These are phyloP conservation scores for Saccharomyces hybrid DNA, from an alignment of 1,139 yeast species.

Conservation along the genomic window DNA sequence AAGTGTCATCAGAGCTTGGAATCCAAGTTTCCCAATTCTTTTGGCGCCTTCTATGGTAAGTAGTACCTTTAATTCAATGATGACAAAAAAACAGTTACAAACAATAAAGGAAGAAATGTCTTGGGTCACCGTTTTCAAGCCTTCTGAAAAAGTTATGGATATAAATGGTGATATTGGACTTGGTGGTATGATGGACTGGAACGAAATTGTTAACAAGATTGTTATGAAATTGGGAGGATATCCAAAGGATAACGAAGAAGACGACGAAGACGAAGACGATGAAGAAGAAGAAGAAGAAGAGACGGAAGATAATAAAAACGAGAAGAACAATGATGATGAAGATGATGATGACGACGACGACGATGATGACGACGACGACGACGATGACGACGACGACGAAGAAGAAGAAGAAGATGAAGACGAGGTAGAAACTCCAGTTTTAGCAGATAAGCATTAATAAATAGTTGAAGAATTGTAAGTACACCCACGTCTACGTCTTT, in stretches of 20 bases:
- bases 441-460: neutral
- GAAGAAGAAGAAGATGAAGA: slow-evolving; percentile 29
- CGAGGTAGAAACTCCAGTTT: neutral
- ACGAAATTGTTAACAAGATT: slow-evolving; percentile 78
- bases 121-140: slow-evolving; percentile 73
- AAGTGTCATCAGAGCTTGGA: slow-evolving; percentile 84
- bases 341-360: slow-evolving; percentile 40
- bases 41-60: slow-evolving; percentile 98
- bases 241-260: slow-evolving; percentile 79
- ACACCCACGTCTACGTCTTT: neutral
- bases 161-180: slow-evolving; percentile 86
- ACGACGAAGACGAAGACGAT: slow-evolving; percentile 59
- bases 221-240: slow-evolving; percentile 81
- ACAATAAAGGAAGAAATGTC: slow-evolving; percentile 54
- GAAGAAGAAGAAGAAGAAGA: slow-evolving; percentile 39
- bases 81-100: slow-evolving; percentile 72
- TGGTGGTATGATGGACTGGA: slow-evolving; percentile 94
- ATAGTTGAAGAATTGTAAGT: neutral
- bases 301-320: slow-evolving; percentile 32
- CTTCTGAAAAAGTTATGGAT: slow-evolving; percentile 88
- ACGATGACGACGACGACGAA: slow-evolving; percentile 37
- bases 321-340: slow-evolving; percentile 33
- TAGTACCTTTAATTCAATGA: slow-evolving; percentile 88
- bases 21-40: slow-evolving; percentile 74
- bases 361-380: slow-evolving; percentile 39